phyloP scores from a whole-genome alignment of 257 asterid genomes.

The Nicotiana tomentosiformis region DNA sequence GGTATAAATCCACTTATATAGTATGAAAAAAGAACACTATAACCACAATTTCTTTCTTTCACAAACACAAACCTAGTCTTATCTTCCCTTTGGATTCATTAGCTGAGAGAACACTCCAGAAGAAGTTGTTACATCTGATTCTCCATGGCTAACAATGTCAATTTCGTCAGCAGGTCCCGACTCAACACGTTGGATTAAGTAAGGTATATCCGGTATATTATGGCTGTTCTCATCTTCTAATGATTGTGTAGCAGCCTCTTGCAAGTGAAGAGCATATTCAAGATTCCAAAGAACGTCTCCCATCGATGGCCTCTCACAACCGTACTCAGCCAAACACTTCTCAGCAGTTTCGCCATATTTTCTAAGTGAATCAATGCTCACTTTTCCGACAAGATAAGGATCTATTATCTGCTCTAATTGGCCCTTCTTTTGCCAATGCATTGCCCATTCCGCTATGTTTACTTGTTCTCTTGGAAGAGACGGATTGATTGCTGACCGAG shows the following conservation, averaged over 20 bases:
- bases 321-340: slow-evolving; percentile 30
- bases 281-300: slow-evolving; percentile 35
- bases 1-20: slow-evolving; percentile 1
- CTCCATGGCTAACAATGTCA: slow-evolving; percentile 17
- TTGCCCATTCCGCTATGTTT: slow-evolving; percentile 33
- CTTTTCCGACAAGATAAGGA: slow-evolving; percentile 15
- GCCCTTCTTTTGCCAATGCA: slow-evolving; percentile 34
- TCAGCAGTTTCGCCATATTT: slow-evolving; percentile 30
- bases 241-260: slow-evolving; percentile 21
- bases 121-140: slow-evolving; percentile 20
- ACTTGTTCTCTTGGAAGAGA: slow-evolving; percentile 29
- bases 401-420: slow-evolving; percentile 24
- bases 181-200: slow-evolving; percentile 15
- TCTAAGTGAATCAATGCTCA: slow-evolving; percentile 17
- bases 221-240: slow-evolving; percentile 14
- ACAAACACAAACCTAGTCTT: not conserved
- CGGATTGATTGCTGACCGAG: slow-evolving; percentile 30
- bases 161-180: slow-evolving; percentile 9
- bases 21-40: not conserved
- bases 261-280: slow-evolving; percentile 28
- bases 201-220: slow-evolving; percentile 21
- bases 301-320: slow-evolving; percentile 34
- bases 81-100: slow-evolving; percentile 28
- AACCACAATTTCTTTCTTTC: not conserved
- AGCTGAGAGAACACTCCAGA: slow-evolving; percentile 28